Evolutionary conservation across 345 rosid genomes (phyloP), one percentile per base, ranked within the genome.

Genomic region (Rubroshorea leprosula): DNA sequence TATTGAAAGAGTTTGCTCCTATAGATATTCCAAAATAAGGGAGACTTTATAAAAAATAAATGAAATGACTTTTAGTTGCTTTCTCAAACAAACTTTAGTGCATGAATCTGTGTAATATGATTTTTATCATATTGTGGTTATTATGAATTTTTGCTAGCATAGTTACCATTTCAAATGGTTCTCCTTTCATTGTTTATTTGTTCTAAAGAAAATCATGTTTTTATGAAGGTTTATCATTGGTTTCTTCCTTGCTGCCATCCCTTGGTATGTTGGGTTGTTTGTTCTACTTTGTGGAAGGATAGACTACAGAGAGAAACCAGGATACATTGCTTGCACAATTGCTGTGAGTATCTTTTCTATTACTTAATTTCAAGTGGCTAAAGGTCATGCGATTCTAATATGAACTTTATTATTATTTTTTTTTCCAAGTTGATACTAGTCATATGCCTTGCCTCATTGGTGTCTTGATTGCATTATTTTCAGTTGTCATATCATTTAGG

Each of bases 291-390:
- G 87, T 67, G 75, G 79, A 50, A 78, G 90, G 67, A 65, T 89
- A 22, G 96, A 92, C 72, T 60, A 70, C 68, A 72, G 93, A 55
- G 95, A 92, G 79, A 92, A 92, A 64, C 90, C 98, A 24, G 96
- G 96, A 78, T 89, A 84, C 67, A 63, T 91, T 67, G 95, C 96
- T 51, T 91, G 96, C 74, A 77, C 88, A 19, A 73, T 87, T 52
- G 93, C 93, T 39, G 95, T 89, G 70, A 84, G 83, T 78, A 23
- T 23, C 17, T 50, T 60, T 49, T 23, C 51, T 60, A 44, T 19
- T n/a, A 13, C 57, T 27, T 31, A 24, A 55, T 25, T 55, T 52
- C 31, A 23, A 46, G 18, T 49, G 27, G 15, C 51, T 41, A 23
- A 5, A 0, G 3, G 12, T n/a, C 16, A 58, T 31, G n/a, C n/a